These are phyloP conservation scores for Aechmea fasciata DNA, from an alignment of 176 grass and related monocot genomes.

Conservation along the genomic window DNA sequence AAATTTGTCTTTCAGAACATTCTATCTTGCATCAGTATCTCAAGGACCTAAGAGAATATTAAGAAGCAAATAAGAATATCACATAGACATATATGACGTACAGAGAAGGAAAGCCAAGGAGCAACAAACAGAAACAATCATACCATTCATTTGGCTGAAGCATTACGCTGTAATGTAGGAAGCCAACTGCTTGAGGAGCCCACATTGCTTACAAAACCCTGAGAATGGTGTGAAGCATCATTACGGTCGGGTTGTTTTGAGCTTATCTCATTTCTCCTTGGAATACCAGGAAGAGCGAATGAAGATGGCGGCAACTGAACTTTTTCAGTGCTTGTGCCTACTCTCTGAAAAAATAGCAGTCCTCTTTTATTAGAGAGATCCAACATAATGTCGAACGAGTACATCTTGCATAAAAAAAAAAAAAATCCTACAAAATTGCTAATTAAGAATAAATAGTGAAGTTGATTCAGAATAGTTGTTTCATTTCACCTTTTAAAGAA, in stretches of 20 bases:
- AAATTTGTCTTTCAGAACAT: constrained; percentile 8
- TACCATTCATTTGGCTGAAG: constrained; percentile 57
- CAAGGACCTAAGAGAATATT: constrained; percentile 25
- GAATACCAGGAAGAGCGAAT: constrained; percentile 31
- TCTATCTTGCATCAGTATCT: constrained; percentile 17
- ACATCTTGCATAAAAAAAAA: not conserved
- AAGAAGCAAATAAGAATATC: constrained; percentile 17
- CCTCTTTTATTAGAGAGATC: constrained; percentile 8
- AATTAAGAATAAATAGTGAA: too few species aligned
- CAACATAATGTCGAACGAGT: not conserved
- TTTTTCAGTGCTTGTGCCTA: constrained; percentile 31
- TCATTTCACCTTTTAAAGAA: too few species aligned
- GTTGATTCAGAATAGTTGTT: too few species aligned
- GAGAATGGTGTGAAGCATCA: constrained; percentile 35
- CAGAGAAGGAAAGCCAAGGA: not conserved
- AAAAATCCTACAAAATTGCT: not conserved
- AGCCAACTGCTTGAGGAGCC: constrained; percentile 44
- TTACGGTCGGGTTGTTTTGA: constrained; percentile 33
- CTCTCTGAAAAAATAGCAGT: constrained; percentile 26
- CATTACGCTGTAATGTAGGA: constrained; percentile 51
- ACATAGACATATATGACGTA: not conserved
- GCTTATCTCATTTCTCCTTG: constrained; percentile 32
- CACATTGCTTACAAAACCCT: constrained; percentile 47
- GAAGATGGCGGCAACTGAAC: constrained; percentile 19
- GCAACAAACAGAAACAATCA: constrained; percentile 5